Conservation (phyloP, 352 stramenopile genomes). For the Globisporangium acanthophoron region DNA sequence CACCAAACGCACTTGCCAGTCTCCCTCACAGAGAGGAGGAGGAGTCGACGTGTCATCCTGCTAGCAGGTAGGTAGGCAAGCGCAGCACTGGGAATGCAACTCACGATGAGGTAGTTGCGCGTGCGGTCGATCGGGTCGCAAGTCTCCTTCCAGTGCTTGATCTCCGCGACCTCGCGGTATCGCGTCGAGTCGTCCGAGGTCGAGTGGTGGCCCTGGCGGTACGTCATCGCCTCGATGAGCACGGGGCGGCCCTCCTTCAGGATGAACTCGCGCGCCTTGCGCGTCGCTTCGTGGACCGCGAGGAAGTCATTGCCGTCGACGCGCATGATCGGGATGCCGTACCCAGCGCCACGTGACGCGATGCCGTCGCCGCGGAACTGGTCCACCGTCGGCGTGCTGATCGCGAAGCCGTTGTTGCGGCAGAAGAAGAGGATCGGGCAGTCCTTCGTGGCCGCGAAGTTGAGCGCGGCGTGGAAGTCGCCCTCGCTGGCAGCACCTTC, state of each 20-base stretch:
- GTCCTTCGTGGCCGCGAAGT: slow-evolving; percentile 95
- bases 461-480: slow-evolving; percentile 96
- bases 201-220: slow-evolving; percentile 97
- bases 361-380: slow-evolving; percentile 98
- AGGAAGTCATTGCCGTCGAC: slow-evolving; percentile 98
- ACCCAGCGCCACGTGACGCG: slow-evolving; percentile 89
- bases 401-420: slow-evolving; percentile 99
- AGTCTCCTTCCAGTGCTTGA: slow-evolving; percentile 89
- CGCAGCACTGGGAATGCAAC: neutral
- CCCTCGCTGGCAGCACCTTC: slow-evolving; percentile 96
- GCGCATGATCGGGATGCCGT: slow-evolving; percentile 95
- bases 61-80: neutral
- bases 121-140: slow-evolving; percentile 90
- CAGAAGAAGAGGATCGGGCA: slow-evolving; percentile 97
- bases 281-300: slow-evolving; percentile 92
- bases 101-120: slow-evolving; percentile 86
- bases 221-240: slow-evolving; percentile 98
- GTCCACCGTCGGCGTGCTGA: slow-evolving; percentile 93
- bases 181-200: slow-evolving; percentile 97
- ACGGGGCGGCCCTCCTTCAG: slow-evolving; percentile 88
- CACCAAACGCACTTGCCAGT: neutral
- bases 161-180: slow-evolving; percentile 92
- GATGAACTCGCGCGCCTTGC: slow-evolving; percentile 87
- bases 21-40: neutral
- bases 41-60: too few species aligned